These are phyloP conservation scores for Pelagophyceae sp. DNA, from an alignment of 352 stramenopile species.

Conservation along the genomic window DNA sequence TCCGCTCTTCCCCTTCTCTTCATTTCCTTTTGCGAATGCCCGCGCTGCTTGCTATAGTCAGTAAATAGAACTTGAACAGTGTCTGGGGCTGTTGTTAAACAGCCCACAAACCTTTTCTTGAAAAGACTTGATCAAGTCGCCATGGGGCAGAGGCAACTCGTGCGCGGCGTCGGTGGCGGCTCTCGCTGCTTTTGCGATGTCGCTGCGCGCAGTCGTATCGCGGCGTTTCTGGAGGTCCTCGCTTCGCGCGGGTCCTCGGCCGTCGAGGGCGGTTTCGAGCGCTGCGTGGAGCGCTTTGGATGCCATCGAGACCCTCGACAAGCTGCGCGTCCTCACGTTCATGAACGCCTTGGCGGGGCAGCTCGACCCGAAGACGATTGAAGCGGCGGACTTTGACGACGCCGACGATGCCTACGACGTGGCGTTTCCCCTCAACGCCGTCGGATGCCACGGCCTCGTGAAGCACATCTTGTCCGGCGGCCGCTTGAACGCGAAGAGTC, in stretches of 20 bases:
- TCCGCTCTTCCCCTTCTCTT: too few species aligned
- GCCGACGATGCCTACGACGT: background rate
- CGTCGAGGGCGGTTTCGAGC: background rate
- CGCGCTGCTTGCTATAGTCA: too few species aligned
- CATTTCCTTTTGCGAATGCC: too few species aligned
- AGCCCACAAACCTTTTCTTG: too few species aligned
- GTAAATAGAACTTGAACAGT: too few species aligned
- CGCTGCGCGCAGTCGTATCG: too few species aligned
- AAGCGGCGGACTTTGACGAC: background rate
- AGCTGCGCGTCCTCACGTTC: background rate
- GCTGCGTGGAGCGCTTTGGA: conserved; percentile 5
- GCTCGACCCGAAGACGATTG: background rate
- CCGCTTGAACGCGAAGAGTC: background rate
- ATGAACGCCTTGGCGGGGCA: background rate
- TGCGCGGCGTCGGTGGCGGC: too few species aligned
- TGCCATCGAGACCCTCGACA: background rate
- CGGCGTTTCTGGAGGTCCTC: too few species aligned
- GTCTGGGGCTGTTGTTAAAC: too few species aligned
- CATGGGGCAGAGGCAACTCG: too few species aligned
- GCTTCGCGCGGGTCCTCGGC: background rate
- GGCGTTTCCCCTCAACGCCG: background rate
- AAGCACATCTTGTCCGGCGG: background rate
- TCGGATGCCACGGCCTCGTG: background rate
- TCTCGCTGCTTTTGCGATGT: too few species aligned
- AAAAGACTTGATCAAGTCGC: too few species aligned